Evolutionary conservation across 2,329 filamentous ascomycete species (phyloP), one percentile per base, ranked within the genome.

Genomic region (Trichophyton rubrum): DNA sequence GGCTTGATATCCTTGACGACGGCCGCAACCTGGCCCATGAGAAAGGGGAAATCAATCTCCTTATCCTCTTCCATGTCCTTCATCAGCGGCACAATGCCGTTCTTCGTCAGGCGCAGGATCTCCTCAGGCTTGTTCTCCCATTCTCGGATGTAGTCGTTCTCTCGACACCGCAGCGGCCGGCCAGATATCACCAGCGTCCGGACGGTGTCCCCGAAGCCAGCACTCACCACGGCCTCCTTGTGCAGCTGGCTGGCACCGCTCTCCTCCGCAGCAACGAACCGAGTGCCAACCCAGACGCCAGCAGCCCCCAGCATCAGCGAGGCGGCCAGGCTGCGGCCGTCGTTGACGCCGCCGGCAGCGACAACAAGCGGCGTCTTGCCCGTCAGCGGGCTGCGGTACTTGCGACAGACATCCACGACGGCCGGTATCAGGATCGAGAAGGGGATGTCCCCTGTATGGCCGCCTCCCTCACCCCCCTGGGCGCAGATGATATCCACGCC

Each of bases 11-110:
- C 84, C 38, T 77, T 73, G 61, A 96, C 88, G 0, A 85, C 81
- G 1, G 88, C 91, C 0, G 90, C 88, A 7, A 96, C 91, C 76
- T 96, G 90, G 0, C 92, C 92, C 92, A 96, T 96, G 69, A 96
- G 71, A 73, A 92, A 90, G 11, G 92, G 92, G 60, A 88, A 78
- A 69, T 96, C 92, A 11, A 95, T 78, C 45, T 96, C 90, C 60
- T 85, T 86, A 0, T 87, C 88, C 60, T 90, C 80, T 57, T 95
- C 89, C 68, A 96, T 78, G 70, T 97, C 92, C 69, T 89, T 80
- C 74, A 87, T 83, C 64, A 96, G 78, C 0, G 92, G 92, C 63
- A 95, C 86, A 33, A 95, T 75, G 0, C 92, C 92, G 66, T 80
- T 78, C 40, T 86, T 84, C 38, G 87, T 91, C 71, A 96, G 77